Conservation (phyloP, 2,329 filamentous ascomycete genomes). For the Polytolypa hystricis region DNA sequence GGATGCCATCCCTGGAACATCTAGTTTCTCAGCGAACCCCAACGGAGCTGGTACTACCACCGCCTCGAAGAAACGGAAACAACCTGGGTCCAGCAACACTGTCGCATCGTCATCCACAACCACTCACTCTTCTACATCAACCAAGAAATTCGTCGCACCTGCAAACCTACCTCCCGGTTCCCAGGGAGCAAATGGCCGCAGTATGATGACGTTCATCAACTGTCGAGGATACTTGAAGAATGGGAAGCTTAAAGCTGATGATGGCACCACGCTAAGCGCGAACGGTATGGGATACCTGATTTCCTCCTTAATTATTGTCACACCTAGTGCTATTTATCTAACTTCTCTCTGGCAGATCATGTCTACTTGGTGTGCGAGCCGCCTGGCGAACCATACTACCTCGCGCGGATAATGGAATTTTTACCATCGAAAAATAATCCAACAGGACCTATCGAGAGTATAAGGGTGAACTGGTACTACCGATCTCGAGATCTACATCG, state of each 20-base stretch:
- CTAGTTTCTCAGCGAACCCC: constrained; percentile 45
- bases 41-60: constrained; percentile 33
- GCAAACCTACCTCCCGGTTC: constrained; percentile 18
- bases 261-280: constrained; percentile 69
- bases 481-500: constrained; percentile 90
- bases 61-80: constrained; percentile 76
- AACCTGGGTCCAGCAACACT: constrained; percentile 38
- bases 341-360: constrained; percentile 47
- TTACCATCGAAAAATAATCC: constrained; percentile 68
- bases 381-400: constrained; percentile 93
- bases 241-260: constrained; percentile 74
- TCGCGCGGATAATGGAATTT: constrained; percentile 98
- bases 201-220: constrained; percentile 79
- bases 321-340: no score
- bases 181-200: constrained; percentile 31
- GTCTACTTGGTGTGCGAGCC: constrained; percentile 96
- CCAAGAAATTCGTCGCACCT: constrained; percentile 28
- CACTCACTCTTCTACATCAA: constrained; percentile 13
- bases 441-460: constrained; percentile 63
- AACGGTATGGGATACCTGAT: constrained; percentile 60
- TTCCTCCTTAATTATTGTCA: not conserved
- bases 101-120: constrained; percentile 21
- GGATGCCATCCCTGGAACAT: constrained; percentile 46
- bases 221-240: constrained; percentile 58
- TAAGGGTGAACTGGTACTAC: constrained; percentile 98